phyloP scores from a whole-genome alignment of 176 grass and related monocot species.

The Aegilops sharonensis region DNA sequence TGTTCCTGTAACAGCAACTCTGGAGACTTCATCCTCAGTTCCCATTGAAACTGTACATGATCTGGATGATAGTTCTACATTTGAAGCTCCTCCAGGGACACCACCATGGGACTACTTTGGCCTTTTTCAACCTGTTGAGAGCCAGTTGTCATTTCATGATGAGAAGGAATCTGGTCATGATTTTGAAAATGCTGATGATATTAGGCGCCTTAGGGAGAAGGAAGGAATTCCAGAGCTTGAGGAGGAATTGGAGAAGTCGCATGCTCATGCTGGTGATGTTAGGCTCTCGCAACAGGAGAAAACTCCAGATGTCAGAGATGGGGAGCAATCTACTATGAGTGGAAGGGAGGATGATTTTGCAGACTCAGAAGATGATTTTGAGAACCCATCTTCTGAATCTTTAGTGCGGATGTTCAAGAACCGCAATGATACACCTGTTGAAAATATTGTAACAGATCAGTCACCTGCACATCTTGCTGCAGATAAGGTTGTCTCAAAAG shows the following conservation, averaged over 20 bases:
- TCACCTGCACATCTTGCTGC: constrained; percentile 35
- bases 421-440: constrained; percentile 50
- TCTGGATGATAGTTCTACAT: constrained; percentile 65
- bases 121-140: constrained; percentile 75
- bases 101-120: constrained; percentile 96
- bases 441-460: constrained; percentile 37
- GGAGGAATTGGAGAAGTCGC: constrained; percentile 69
- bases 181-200: constrained; percentile 77
- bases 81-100: constrained; percentile 62
- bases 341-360: constrained; percentile 58
- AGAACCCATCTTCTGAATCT: constrained; percentile 70
- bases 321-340: constrained; percentile 50
- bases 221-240: constrained; percentile 96
- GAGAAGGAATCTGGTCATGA: constrained; percentile 54
- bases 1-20: constrained; percentile 62
- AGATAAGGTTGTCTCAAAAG: constrained; percentile 24
- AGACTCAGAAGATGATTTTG: constrained; percentile 91
- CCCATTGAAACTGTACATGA: constrained; percentile 37
- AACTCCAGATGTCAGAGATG: constrained; percentile 57
- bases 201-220: constrained; percentile 71
- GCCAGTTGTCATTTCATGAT: constrained; percentile 62
- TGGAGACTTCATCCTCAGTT: constrained; percentile 51
- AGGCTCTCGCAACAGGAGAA: constrained; percentile 45
- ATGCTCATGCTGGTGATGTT: constrained; percentile 50
- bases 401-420: constrained; percentile 83